phyloP scores from a whole-genome alignment of 2,329 filamentous ascomycete species.

The Hypoxylon sp. region DNA sequence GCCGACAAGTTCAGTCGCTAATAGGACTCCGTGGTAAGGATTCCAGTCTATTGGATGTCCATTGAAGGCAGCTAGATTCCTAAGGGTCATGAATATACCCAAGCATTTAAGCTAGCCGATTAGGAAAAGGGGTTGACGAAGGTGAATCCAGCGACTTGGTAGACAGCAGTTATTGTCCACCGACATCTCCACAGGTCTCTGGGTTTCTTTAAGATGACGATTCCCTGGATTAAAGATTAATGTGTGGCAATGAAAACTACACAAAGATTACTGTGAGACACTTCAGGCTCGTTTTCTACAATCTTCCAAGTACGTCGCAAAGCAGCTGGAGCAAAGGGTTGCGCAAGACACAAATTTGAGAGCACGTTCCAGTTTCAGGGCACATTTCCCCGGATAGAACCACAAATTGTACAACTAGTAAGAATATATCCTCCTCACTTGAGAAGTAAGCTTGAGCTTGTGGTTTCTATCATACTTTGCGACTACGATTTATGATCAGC shows the following conservation, averaged over 20 bases:
- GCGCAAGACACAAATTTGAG: conserved; percentile 10
- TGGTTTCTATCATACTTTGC: neutral
- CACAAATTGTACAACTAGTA: neutral
- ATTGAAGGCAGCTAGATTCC: neutral
- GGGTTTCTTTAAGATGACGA: neutral
- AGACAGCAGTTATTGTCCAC: neutral
- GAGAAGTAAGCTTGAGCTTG: neutral
- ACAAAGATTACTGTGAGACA: conserved; percentile 32
- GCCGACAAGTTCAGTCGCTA: neutral
- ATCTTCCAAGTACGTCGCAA: conserved; percentile 29
- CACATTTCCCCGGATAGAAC: neutral
- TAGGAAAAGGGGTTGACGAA: conserved; percentile 1
- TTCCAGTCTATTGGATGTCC: neutral
- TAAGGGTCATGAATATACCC: neutral
- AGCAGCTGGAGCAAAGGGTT: conserved; percentile 13
- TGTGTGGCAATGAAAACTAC: conserved; percentile 22
- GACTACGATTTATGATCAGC: neutral
- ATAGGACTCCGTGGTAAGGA: neutral
- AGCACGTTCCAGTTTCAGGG: conserved; percentile 1
- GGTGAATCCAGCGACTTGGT: neutral
- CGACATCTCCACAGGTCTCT: neutral
- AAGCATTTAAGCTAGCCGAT: neutral
- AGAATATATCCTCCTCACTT: neutral
- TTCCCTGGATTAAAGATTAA: neutral
- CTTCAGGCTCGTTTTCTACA: conserved; percentile 39